These are phyloP conservation scores for Gynochthodes officinalis DNA, from an alignment of 257 asterid genomes.

Conservation along the genomic window DNA sequence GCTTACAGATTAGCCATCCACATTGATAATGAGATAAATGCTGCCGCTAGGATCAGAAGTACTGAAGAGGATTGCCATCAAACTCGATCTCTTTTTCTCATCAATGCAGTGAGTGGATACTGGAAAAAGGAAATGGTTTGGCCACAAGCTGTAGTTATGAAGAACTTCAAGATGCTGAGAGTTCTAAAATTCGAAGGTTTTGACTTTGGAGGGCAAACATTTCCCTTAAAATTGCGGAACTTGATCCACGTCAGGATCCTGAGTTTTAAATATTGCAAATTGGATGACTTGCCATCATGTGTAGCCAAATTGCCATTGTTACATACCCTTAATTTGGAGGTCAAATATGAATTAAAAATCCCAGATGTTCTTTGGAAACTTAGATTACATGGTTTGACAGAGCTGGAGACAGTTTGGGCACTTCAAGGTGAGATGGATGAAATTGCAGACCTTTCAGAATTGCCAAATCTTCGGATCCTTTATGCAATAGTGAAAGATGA, in stretches of 20 bases:
- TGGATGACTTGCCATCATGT: slow-evolving; percentile 6
- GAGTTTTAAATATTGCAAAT: neutral
- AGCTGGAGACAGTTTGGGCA: neutral
- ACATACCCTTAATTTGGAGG: neutral
- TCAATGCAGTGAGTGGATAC: neutral
- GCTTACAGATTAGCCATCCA: neutral
- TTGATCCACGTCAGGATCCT: slow-evolving; percentile 4
- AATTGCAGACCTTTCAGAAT: neutral
- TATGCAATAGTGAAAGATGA: neutral
- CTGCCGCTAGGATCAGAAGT: neutral
- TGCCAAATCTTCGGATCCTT: neutral
- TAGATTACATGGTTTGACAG: neutral
- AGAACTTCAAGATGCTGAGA: neutral
- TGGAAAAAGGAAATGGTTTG: neutral
- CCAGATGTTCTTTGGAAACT: slow-evolving; percentile 8
- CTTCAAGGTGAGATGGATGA: neutral
- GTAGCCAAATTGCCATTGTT: slow-evolving; percentile 3
- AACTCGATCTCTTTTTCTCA: neutral
- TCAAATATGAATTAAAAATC: neutral
- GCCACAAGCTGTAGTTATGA: neutral
- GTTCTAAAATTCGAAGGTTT: neutral
- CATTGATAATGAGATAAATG: neutral
- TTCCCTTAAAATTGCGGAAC: neutral
- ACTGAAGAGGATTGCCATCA: neutral
- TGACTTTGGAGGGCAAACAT: neutral